Conservation (phyloP, 768 basidiomycete species). For the Rhodotorula kratochvilovae region DNA sequence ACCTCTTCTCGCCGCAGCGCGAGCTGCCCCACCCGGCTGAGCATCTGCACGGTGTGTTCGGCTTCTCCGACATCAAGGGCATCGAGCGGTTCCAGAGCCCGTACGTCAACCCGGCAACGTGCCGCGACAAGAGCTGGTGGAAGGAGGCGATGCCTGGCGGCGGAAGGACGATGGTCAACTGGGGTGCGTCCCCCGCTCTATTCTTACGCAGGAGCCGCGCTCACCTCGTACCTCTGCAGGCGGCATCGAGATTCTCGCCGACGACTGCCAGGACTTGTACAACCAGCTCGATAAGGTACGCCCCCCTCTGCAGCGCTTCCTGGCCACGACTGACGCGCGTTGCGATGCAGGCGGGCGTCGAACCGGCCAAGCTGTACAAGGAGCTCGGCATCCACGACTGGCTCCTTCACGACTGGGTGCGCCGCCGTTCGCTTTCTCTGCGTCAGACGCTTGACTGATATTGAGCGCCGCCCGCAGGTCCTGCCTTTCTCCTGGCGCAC, state of each 20-base stretch:
- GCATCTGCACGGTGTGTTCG: not conserved
- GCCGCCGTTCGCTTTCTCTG: not conserved
- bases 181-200: constrained; percentile 5
- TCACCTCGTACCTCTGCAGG: not conserved
- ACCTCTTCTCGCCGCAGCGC: constrained; percentile 11
- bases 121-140: constrained; percentile 24
- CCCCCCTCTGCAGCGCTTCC: no score
- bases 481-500: constrained; percentile 8
- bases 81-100: constrained; percentile 21
- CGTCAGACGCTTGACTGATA: not conserved
- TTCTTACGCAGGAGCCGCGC: not conserved
- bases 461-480: not conserved
- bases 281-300: constrained; percentile 12
- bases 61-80: constrained; percentile 8
- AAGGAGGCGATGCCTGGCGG: constrained; percentile 23
- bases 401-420: not conserved
- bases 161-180: constrained; percentile 24
- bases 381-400: constrained; percentile 15
- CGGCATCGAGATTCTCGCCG: constrained; percentile 24
- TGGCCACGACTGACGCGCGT: not conserved
- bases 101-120: constrained; percentile 26
- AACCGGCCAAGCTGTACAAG: constrained; percentile 7
- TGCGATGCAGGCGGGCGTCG: constrained; percentile 14
- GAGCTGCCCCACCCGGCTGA: not conserved
- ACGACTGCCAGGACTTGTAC: constrained; percentile 22